A percentile compares a stretch with the other conserved stretches of the same genome.
phyloP scores from a whole-genome alignment of 345 rosid genomes.

The Gossypium stocksii region DNA sequence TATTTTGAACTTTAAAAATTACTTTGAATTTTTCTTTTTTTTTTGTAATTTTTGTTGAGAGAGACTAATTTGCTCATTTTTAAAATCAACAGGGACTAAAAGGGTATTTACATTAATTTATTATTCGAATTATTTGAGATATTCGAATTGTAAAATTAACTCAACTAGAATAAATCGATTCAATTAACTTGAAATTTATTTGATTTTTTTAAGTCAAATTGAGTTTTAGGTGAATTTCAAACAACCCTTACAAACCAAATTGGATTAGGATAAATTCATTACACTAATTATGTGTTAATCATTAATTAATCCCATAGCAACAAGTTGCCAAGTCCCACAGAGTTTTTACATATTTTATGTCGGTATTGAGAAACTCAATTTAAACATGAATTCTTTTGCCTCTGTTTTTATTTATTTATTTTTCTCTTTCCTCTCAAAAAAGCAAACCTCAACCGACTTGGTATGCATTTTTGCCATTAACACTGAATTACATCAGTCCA shows the following conservation, averaged over 20 bases:
- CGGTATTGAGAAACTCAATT: conserved; percentile 18
- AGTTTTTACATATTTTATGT: background rate
- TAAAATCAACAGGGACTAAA: no score
- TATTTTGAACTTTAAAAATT: no score
- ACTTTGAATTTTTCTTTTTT: no score
- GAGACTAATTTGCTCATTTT: no score
- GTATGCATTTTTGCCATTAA: background rate
- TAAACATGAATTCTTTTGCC: conserved; percentile 14
- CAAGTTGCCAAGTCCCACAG: background rate
- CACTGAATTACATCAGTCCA: background rate
- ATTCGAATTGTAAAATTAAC: no score
- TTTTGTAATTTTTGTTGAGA: no score
- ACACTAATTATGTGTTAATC: conserved; percentile 2
- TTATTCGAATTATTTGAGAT: no score
- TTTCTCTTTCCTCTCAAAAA: background rate
- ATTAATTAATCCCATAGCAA: background rate
- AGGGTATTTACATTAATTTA: no score
- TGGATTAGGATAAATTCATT: background rate
- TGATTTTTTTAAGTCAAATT: no score
- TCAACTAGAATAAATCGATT: no score
- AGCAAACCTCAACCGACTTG: conserved; percentile 3
- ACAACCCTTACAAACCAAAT: background rate
- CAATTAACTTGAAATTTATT: no score
- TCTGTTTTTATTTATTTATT: background rate
- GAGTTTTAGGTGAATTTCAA: no score